Base-by-base conservation (phyloP, 495 filamentous ascomycete species). In the Neurospora sp. region DNA sequence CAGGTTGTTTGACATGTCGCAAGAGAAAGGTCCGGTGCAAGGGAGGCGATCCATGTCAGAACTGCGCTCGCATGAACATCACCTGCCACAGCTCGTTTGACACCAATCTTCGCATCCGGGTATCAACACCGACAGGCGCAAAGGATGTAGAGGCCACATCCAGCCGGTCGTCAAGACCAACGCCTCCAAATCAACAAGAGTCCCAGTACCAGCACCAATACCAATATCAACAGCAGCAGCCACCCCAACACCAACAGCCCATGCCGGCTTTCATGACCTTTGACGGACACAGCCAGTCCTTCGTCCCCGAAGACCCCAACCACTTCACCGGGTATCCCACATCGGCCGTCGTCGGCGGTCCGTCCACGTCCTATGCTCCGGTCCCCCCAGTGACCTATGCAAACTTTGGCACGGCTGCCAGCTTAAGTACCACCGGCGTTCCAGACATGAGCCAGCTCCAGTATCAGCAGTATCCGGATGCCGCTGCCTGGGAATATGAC, bases 1-100 rank as follows among this genome's bases (percentile, higher is more conserved):
- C 39, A 81, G 81, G 81, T 27, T 81, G 81, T 72, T 70, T 82
- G 73, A 82, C 80, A 68, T 82, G 81, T 46, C 79, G 80, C 44
- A 80, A 79, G 73, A 75, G 80, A 70, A 81, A 79, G 39, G 79
- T 82, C n/a, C 79, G 80, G 37, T 81, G 81, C 48, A 79, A 69
- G 11, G 79, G 80, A 41, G 79, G 80, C 1, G 76, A 73, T 9
- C 81, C 81, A 14, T 82, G 81, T 69, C 77, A 77, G 31, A 78
- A 81, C 70, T 82, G 81, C 42, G 72, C 73, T 6, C 76, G 79
- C 22, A 80, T 82, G 76, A 78, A 79, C 59, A 76, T 82, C 38
- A 78, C 76, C 46, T 82, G 81, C 71, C 75, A 79, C 40, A 77
- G 76, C 46, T 82, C 80, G 3, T 82, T 82, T 48, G 79, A 82